A percentile compares a stretch with the other conserved stretches of the same genome.
Evolutionary conservation across 495 filamentous ascomycete genomes (phyloP).

Genomic region (Penicillium turbatum): DNA sequence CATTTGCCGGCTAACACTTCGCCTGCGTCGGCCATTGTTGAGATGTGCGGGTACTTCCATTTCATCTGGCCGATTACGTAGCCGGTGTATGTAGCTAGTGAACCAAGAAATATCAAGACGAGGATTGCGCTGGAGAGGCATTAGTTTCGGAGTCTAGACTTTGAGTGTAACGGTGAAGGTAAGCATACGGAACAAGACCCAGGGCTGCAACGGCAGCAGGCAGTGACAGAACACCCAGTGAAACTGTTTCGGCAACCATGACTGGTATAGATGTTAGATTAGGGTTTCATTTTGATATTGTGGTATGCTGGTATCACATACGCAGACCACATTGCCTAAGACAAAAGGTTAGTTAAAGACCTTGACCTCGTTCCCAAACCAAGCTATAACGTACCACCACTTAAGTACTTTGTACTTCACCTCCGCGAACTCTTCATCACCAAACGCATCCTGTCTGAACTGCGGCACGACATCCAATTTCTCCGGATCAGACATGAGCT

Average conservation of each 20-base stretch:
- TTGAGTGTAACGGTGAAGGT: not conserved
- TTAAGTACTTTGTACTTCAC: constrained; percentile 40
- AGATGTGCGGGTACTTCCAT: constrained; percentile 62
- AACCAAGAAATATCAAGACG: constrained; percentile 60
- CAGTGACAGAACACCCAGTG: constrained; percentile 63
- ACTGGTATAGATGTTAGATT: constrained; percentile 27
- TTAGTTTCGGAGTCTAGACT: constrained; percentile 1
- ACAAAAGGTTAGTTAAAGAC: not conserved
- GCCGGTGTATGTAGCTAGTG: constrained; percentile 71
- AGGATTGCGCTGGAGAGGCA: constrained; percentile 47
- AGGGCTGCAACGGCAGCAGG: constrained; percentile 60
- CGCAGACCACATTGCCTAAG: constrained; percentile 42
- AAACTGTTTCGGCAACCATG: constrained; percentile 71
- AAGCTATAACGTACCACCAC: constrained; percentile 36
- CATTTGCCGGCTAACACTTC: constrained; percentile 57
- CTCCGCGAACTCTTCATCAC: constrained; percentile 38
- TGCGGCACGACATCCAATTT: constrained; percentile 14
- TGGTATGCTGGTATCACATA: constrained; percentile 15
- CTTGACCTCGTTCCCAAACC: not conserved
- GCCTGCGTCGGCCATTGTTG: constrained; percentile 69
- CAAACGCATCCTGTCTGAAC: constrained; percentile 35
- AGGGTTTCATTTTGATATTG: not conserved
- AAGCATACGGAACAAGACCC: constrained; percentile 52
- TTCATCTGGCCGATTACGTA: constrained; percentile 79
- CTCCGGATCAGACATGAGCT: constrained; percentile 14